Percentiles rank a stretch among this genome's conserved stretches.
These are phyloP conservation scores for Ascochyta viciae-villosae DNA, from an alignment of 2,329 filamentous ascomycete species.

Conservation along the genomic window DNA sequence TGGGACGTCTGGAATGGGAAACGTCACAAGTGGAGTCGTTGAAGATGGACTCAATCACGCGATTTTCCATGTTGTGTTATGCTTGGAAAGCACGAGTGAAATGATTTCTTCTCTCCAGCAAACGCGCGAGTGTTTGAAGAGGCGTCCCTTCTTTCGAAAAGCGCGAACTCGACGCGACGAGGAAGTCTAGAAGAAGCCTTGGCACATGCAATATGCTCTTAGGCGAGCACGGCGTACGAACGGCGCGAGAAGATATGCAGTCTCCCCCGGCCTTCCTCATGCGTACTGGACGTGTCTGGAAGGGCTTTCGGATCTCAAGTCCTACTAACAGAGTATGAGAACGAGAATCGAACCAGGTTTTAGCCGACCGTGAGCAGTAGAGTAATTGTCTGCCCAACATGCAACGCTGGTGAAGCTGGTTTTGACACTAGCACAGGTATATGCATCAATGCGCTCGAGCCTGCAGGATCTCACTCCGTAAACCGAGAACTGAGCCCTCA, in stretches of 20 bases:
- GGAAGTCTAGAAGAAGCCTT: not conserved
- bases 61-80: slow-evolving; percentile 8
- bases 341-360: not conserved
- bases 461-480: slow-evolving; percentile 35
- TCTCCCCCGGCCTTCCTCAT: not conserved
- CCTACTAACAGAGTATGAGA: not conserved
- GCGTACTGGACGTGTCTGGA: not conserved
- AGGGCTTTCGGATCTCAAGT: not conserved
- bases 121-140: slow-evolving; percentile 9
- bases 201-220: not conserved
- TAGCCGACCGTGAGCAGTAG: not conserved
- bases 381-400: not conserved
- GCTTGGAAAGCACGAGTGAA: not conserved
- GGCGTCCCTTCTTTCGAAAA: slow-evolving; percentile 6
- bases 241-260: not conserved
- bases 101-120: not conserved
- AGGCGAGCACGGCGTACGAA: slow-evolving; percentile 3
- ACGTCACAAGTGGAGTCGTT: not conserved
- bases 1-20: slow-evolving; percentile 14
- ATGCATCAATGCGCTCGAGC: slow-evolving; percentile 29
- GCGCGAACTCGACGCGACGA: slow-evolving; percentile 9
- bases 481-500: slow-evolving; percentile 27
- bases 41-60: not conserved
- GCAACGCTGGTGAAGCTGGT: slow-evolving; percentile 5
- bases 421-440: slow-evolving; percentile 28